phyloP scores from a whole-genome alignment of 441 rosid genomes.

The Lepidium campestre region DNA sequence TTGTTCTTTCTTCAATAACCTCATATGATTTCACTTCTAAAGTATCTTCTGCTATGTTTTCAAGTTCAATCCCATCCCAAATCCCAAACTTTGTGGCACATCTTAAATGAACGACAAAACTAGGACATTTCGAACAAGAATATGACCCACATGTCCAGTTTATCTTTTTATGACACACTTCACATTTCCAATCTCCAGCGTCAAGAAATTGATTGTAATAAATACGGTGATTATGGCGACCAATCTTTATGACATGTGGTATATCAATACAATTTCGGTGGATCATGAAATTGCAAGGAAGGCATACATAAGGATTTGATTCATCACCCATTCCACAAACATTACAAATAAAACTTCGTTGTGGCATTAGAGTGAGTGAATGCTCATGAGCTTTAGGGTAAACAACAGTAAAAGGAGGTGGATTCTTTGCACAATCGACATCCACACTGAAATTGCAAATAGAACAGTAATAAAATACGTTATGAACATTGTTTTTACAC shows the following conservation, averaged over 20 bases:
- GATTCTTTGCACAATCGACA: not conserved
- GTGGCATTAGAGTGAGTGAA: slow-evolving; percentile 7
- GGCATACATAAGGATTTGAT: slow-evolving; percentile 46
- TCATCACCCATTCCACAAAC: slow-evolving; percentile 41
- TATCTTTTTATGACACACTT: slow-evolving; percentile 1
- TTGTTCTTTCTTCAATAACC: not conserved
- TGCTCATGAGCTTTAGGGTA: slow-evolving; percentile 13
- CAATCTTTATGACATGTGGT: slow-evolving; percentile 11
- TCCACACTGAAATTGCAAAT: slow-evolving; percentile 8
- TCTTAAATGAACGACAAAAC: not conserved
- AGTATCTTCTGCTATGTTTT: not conserved
- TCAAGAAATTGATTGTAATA: not conserved
- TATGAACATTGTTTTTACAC: not conserved
- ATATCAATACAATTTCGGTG: slow-evolving; percentile 19
- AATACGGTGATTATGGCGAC: slow-evolving; percentile 15
- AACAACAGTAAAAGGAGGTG: slow-evolving; percentile 10
- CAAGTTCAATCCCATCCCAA: slow-evolving; percentile 19
- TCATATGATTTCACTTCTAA: not conserved
- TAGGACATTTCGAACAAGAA: not conserved
- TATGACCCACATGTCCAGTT: slow-evolving; percentile 8
- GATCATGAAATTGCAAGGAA: slow-evolving; percentile 18
- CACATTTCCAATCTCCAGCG: not conserved
- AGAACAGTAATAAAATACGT: slow-evolving; percentile 7
- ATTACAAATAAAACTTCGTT: slow-evolving; percentile 5
- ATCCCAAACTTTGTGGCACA: slow-evolving; percentile 17